Evolutionary conservation across 2,329 filamentous ascomycete species (phyloP), one percentile per base, ranked within the genome.

Genomic region (Neofusicoccum cordaticola): DNA sequence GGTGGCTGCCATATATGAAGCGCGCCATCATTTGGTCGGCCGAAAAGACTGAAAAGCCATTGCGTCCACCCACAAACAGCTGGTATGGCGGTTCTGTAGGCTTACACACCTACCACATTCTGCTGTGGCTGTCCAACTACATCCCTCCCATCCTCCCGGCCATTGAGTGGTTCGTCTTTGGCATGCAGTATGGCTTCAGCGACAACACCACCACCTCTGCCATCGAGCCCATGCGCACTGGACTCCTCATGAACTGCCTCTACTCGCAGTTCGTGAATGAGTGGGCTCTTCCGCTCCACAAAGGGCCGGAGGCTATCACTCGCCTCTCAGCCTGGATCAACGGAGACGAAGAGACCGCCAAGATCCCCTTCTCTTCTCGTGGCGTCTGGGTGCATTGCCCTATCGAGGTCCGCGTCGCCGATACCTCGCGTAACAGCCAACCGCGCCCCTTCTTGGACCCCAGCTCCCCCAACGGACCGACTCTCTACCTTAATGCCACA

Each of bases 241-340:
- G 93, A 12, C 85, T 98, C 51, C 83, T 97, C 61, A 94, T 99
- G 91, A 95, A 99, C 81, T 99, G 95, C 73, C 85, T 98, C 5
- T 99, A 97, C 82, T 94, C 91, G n/a, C 95, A 99, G 74, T 97
- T 92, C 71, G 95, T 99, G 69, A 97, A 99, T 76, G 95, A 99
- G 76, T 99, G 95, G 95, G 94, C 94, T 0, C 85, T 99, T 6
- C 94, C 95, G 1, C 83, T 99, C 0, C 82, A 87, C 68, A 90
- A 90, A 69, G 95, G 95, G 0, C 94, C 94, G 13, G 93, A 97
- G 78, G 93, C 92, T 7, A 86, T 99, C 48, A 85, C 82, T 37
- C 88, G 95, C 9, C 84, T 99, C 12, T 91, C 89, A 44, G 90
- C 91, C 53, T 99, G 95, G 95, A 83, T 99, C 62, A 90, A 91